These are phyloP conservation scores for Saururus chinensis DNA, from an alignment of 164 flowering plant genomes.

Conservation along the genomic window DNA sequence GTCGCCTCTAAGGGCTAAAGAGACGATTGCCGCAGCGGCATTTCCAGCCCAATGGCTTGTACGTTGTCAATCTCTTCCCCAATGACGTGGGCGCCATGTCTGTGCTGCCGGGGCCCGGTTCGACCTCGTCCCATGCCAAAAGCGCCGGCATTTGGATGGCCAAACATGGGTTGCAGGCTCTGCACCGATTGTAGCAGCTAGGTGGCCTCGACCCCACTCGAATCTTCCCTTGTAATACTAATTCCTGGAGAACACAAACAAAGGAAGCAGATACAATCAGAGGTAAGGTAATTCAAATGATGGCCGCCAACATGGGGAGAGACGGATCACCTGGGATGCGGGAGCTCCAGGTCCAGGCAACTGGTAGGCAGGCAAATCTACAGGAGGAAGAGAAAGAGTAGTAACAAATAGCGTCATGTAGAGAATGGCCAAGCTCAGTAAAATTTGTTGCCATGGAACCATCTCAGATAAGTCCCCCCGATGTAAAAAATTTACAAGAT, in stretches of 20 bases:
- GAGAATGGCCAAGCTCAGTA: constrained; percentile 8
- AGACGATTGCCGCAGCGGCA: constrained; percentile 11
- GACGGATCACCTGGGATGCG: constrained; percentile 6
- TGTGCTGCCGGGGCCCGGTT: constrained; percentile 6
- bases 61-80: constrained; percentile 42
- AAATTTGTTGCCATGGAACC: constrained; percentile 13
- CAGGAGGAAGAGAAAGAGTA: constrained; percentile 10
- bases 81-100: constrained; percentile 5
- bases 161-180: constrained; percentile 76
- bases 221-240: constrained; percentile 32
- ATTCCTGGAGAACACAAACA: constrained; percentile 23
- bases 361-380: constrained; percentile 8
- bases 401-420: constrained; percentile 6
- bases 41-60: constrained; percentile 16
- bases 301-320: background rate
- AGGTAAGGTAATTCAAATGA: background rate
- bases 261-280: background rate
- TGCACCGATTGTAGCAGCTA: constrained; percentile 82
- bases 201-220: constrained; percentile 88
- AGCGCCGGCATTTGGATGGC: constrained; percentile 67
- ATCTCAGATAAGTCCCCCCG: constrained; percentile 7
- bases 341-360: constrained; percentile 1
- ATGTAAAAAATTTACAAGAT: constrained; percentile 1
- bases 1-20: constrained; percentile 8
- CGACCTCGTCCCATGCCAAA: constrained; percentile 25